A percentile compares a stretch with the other conserved stretches of the same genome.
phyloP scores from a whole-genome alignment of 2,329 filamentous ascomycete species.

The Thelonectria discophora region DNA sequence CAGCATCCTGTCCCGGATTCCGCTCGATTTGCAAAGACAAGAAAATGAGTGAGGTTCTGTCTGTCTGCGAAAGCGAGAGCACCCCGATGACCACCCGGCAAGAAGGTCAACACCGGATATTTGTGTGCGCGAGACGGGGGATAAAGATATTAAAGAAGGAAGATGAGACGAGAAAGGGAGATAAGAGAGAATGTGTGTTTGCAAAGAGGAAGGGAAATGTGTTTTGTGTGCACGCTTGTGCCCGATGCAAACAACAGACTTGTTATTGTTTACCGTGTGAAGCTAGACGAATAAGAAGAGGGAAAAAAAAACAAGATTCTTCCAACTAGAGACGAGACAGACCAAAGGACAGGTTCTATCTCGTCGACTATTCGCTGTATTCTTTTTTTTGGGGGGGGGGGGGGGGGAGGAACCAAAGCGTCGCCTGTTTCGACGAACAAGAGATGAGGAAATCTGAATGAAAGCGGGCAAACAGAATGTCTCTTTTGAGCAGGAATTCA shows the following conservation, averaged over 20 bases:
- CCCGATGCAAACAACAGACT: too few relatives aligned
- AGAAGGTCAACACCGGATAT: background rate
- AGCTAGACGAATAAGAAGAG: too few relatives aligned
- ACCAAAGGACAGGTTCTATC: too few relatives aligned
- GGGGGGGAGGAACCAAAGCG: too few relatives aligned
- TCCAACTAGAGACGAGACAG: too few relatives aligned
- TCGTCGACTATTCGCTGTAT: too few relatives aligned
- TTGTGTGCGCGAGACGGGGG: background rate
- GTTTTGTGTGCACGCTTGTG: too few relatives aligned
- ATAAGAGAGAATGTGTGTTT: background rate
- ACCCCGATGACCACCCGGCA: too few relatives aligned
- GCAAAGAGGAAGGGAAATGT: background rate
- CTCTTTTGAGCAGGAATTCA: background rate
- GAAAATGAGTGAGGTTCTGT: background rate
- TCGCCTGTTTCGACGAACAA: background rate
- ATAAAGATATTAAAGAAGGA: background rate
- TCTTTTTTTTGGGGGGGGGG: too few relatives aligned
- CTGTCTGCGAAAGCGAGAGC: too few relatives aligned
- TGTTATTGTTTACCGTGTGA: too few relatives aligned
- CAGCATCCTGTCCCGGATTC: slow-evolving; percentile 43
- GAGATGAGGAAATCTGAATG: background rate
- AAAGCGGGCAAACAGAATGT: background rate
- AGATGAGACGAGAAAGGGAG: background rate
- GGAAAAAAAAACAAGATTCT: too few relatives aligned
- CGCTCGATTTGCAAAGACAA: background rate